Conservation (phyloP, 2,329 filamentous ascomycete species). For the Botrytis fabae region DNA sequence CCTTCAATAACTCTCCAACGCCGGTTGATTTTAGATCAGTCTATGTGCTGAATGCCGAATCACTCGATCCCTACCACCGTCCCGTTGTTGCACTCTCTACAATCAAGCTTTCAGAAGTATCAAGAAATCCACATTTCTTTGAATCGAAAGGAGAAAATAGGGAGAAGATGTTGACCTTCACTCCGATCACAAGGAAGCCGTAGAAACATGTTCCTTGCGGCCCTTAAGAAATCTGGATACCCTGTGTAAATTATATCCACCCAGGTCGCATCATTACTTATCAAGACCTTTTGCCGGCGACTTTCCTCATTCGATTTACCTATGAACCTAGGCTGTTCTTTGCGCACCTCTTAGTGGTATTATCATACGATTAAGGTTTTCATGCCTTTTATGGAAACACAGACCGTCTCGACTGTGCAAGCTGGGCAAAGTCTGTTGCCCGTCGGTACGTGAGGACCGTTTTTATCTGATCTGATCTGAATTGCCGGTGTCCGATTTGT, state of each 20-base stretch:
- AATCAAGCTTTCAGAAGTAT: background rate
- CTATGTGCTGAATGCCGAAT: constrained; percentile 1
- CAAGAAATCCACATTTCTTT: background rate
- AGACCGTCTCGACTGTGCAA: background rate
- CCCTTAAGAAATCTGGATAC: background rate
- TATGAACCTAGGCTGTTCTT: too few relatives aligned
- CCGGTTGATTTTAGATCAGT: background rate
- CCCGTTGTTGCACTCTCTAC: background rate
- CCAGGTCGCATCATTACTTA: background rate
- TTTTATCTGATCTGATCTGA: background rate
- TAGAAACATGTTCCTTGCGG: too few relatives aligned
- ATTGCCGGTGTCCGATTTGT: background rate
- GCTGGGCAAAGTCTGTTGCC: background rate
- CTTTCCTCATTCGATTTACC: background rate
- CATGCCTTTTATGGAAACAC: background rate
- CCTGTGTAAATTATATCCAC: background rate
- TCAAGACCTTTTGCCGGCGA: background rate
- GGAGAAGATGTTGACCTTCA: background rate
- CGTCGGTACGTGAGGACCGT: background rate
- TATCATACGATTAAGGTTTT: background rate
- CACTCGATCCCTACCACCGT: background rate
- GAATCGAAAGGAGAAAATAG: background rate
- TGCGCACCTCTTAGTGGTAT: background rate
- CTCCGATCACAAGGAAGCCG: background rate
- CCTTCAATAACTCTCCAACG: background rate